phyloP scores from a whole-genome alignment of 2,329 filamentous ascomycete genomes.

The Boeremia lycopersici region DNA sequence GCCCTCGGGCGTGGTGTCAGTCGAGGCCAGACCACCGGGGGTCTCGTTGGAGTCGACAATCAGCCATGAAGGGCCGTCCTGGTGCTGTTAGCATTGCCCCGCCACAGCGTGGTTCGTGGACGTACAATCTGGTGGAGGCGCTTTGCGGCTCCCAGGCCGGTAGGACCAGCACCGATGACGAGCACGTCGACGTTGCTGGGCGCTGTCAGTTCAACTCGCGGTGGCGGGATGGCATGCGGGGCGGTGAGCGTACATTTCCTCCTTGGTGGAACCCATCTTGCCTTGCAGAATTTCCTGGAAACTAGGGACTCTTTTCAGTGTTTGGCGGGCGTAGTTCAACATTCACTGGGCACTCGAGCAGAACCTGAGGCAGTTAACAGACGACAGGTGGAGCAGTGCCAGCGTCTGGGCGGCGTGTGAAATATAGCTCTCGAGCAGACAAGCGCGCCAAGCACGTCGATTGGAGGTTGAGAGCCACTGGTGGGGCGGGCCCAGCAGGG shows the following conservation, averaged over 20 bases:
- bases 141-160: constrained; percentile 96
- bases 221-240: constrained; percentile 12
- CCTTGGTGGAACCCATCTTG: constrained; percentile 48
- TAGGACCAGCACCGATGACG: constrained; percentile 96
- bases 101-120: constrained; percentile 15
- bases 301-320: constrained; percentile 50
- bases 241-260: constrained; percentile 50
- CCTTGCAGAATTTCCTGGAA: constrained; percentile 50
- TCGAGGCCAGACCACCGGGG: constrained; percentile 93
- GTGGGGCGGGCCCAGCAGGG: constrained; percentile 11
- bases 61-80: constrained; percentile 94
- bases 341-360: constrained; percentile 39
- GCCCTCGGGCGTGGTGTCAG: constrained; percentile 92
- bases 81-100: constrained; percentile 33
- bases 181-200: constrained; percentile 90
- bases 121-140: constrained; percentile 93
- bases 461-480: constrained; percentile 6
- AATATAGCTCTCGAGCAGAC: constrained; percentile 33
- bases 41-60: constrained; percentile 91
- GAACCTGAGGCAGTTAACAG: constrained; percentile 23
- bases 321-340: constrained; percentile 48
- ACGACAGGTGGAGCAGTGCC: constrained; percentile 22
- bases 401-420: constrained; percentile 22
- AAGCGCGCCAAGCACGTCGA: constrained; percentile 36
- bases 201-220: constrained; percentile 27